Evolutionary conservation across 2,329 filamentous ascomycete species (phyloP), one percentile per base, ranked within the genome.

Genomic region (Amesomyces nigricolor): DNA sequence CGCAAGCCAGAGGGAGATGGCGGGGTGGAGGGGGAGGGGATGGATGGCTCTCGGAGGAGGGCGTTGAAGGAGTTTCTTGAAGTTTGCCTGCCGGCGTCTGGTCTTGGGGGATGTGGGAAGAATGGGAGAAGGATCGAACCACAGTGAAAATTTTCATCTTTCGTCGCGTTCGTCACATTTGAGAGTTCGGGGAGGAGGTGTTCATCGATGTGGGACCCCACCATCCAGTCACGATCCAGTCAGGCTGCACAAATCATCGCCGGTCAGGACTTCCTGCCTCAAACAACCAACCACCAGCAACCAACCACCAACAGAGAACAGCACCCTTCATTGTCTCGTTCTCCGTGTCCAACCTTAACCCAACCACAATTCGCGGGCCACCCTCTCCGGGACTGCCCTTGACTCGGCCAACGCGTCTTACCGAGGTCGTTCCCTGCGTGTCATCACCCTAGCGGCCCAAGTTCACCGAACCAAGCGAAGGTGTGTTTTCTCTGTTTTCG

Each of bases 291-390:
- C 22, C 22, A 26, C 22, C 22, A 26, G 22, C 22, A 26, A 26
- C 22, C 22, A 26, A 26, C 22, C 3, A 6, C 22, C 22, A 26
- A 26, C 22, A 26, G 22, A 2, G 2, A 26, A 26, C 22, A 26
- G 11, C 17, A 30, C 30, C 30, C 30, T 52, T 39, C 49, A 42
- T 29, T 3, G 22, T 26, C 4, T 26, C 22, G 22, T 6, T 9
- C 4, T 39, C 17, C 10, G 39, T 53, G 40, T 37, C 47, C 46
- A 62, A 61, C 58, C 57, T 55, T 57, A 62, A 62, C 47, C 50
- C 53, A 58, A 58, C 56, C 50, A 44, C 56, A 58, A 58, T 57
- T 54, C 50, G 47, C 56, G 57, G 26, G 50, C 48, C 53, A 52
- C 44, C 52, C 46, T 17, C 43, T 50, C 50, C 53, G 32, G 32